A percentile compares a stretch with the other conserved stretches of the same genome.
phyloP scores from a whole-genome alignment of 2,329 filamentous ascomycete species.

The Canariomyces notabilis region DNA sequence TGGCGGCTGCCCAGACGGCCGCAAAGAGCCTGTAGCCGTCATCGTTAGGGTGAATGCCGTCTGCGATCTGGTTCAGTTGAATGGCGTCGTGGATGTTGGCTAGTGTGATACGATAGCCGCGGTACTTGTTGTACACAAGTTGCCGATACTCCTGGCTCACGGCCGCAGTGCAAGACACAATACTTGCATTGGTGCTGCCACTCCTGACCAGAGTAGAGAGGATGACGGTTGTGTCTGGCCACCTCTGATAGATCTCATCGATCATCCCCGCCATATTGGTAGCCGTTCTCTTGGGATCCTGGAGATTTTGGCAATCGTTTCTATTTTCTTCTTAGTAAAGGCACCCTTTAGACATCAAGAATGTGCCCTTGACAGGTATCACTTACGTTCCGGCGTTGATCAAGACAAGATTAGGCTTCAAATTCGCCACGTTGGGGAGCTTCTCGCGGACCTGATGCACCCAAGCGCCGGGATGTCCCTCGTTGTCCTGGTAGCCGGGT shows the following conservation, averaged over 20 bases:
- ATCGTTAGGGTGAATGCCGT: constrained; percentile 18
- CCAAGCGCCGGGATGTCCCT: constrained; percentile 19
- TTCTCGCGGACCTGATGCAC: constrained; percentile 2
- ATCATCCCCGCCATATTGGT: too few species aligned
- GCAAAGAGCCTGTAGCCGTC: constrained; percentile 15
- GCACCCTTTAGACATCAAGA: constrained; percentile 1
- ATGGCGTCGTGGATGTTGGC: constrained; percentile 14
- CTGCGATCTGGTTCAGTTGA: constrained; percentile 3
- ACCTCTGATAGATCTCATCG: too few species aligned
- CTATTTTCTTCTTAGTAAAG: constrained; percentile 1
- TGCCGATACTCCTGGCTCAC: too few species aligned
- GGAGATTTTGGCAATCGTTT: constrained; percentile 4
- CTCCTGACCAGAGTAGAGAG: too few species aligned
- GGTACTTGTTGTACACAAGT: not conserved
- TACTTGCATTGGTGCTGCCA: too few species aligned
- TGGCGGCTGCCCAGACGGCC: constrained; percentile 17
- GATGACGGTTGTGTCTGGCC: too few species aligned
- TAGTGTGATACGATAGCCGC: constrained; percentile 4
- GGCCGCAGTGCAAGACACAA: too few species aligned
- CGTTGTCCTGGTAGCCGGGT: constrained; percentile 24
- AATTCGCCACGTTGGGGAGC: too few species aligned
- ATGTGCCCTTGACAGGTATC: constrained; percentile 8
- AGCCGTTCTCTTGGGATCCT: too few species aligned
- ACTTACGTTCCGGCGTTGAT: constrained; percentile 12
- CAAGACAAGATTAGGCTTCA: constrained; percentile 9